Evolutionary conservation across 148 eudicot species (phyloP).

Genomic region (Chenopodium berlandieri): DNA sequence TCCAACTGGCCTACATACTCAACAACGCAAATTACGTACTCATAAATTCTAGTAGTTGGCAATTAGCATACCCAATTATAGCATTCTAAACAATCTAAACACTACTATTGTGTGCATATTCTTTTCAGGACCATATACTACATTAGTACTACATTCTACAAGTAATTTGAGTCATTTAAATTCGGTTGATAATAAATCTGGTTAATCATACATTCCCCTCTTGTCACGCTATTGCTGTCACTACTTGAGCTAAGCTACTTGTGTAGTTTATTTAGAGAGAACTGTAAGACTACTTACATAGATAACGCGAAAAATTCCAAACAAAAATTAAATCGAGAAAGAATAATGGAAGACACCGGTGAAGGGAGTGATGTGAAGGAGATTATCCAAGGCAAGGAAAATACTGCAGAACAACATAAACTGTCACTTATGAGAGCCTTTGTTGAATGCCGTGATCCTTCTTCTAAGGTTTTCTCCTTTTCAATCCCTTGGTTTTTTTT

Average conservation of each 20-base stretch:
- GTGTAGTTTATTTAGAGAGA: neutral
- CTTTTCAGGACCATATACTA: neutral
- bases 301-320: neutral
- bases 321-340: too few species aligned
- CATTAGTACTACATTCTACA: neutral
- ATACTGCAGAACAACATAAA: conserved; percentile 36
- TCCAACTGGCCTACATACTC: neutral
- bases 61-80: neutral
- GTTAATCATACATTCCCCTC: neutral
- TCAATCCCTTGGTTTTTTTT: neutral
- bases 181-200: neutral
- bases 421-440: conserved; percentile 47
- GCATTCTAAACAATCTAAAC: neutral
- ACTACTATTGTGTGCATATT: neutral
- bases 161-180: neutral
- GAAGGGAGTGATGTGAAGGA: neutral
- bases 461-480: conserved; percentile 46
- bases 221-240: neutral
- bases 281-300: too few species aligned
- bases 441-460: conserved; percentile 57
- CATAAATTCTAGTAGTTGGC: neutral
- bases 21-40: neutral
- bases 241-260: neutral
- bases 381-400: neutral
- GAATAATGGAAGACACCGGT: neutral